A percentile compares a stretch with the other conserved stretches of the same genome.
phyloP scores from a whole-genome alignment of 1,284 basidiomycete species.

The Ceratobasidium sp. region DNA sequence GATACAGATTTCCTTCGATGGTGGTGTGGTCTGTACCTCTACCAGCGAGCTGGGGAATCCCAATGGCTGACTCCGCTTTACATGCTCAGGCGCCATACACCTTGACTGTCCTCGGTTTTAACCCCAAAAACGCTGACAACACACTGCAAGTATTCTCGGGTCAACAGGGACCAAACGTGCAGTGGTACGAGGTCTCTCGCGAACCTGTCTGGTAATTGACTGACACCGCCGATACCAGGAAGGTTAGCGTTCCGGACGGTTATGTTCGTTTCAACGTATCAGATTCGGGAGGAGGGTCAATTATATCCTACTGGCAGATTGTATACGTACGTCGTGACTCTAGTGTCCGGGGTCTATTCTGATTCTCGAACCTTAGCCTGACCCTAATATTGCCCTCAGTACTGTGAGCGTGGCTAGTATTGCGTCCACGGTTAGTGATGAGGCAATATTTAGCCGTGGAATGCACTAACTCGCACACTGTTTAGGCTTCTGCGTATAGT shows the following conservation, averaged over 20 bases:
- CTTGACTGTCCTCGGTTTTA: slow-evolving; percentile 4
- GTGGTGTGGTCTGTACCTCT: slow-evolving; percentile 3
- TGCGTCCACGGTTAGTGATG: neutral
- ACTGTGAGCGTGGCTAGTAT: neutral
- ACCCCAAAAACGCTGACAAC: neutral
- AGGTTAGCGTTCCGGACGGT: slow-evolving; percentile 1
- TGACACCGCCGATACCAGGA: neutral
- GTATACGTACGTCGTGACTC: slow-evolving; percentile 1
- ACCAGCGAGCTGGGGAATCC: neutral
- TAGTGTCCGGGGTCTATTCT: neutral
- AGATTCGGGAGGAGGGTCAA: neutral
- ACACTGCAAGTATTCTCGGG: neutral
- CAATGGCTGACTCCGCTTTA: neutral
- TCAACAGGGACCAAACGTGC: neutral
- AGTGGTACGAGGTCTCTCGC: neutral
- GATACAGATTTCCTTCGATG: slow-evolving; percentile 12
- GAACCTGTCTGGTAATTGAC: neutral
- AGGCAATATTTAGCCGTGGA: neutral
- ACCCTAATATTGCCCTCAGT: neutral
- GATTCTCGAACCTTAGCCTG: neutral
- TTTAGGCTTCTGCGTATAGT: neutral
- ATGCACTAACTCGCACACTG: neutral
- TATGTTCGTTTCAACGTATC: slow-evolving; percentile 17
- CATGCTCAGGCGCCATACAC: neutral
- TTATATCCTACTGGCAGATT: slow-evolving; percentile 9